Conservation (phyloP, 176 grass and related monocot species). For the Ananas comosus region DNA sequence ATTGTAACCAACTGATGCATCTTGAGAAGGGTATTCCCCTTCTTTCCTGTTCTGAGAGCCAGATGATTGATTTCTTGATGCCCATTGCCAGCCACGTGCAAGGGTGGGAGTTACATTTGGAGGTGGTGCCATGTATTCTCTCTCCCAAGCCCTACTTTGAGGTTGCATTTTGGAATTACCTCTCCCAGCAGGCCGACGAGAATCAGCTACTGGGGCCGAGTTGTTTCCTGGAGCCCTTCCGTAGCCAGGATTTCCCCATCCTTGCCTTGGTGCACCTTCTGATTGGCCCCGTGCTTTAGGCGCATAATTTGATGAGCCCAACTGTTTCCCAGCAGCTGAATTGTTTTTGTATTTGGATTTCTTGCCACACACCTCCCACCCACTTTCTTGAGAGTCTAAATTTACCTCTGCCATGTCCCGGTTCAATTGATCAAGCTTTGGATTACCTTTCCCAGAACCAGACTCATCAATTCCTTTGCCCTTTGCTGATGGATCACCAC, state of each 20-base stretch:
- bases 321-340: slow-evolving; percentile 25
- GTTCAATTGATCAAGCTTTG: slow-evolving; percentile 13
- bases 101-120: slow-evolving; percentile 37
- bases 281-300: slow-evolving; percentile 16
- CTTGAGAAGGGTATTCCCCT: slow-evolving; percentile 14
- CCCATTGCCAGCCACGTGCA: slow-evolving; percentile 51
- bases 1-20: slow-evolving; percentile 21
- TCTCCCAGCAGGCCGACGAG: slow-evolving; percentile 28
- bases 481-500: slow-evolving; percentile 4
- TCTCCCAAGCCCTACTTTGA: slow-evolving; percentile 27
- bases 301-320: slow-evolving; percentile 21
- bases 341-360: slow-evolving; percentile 44
- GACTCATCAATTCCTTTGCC: slow-evolving; percentile 12
- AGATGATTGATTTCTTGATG: slow-evolving; percentile 30
- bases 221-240: slow-evolving; percentile 30
- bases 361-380: slow-evolving; percentile 59
- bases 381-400: slow-evolving; percentile 27
- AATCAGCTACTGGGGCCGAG: slow-evolving; percentile 27
- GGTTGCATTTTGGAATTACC: slow-evolving; percentile 27
- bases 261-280: slow-evolving; percentile 25
- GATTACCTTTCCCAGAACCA: slow-evolving; percentile 12
- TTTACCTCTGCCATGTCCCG: slow-evolving; percentile 16
- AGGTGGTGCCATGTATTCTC: slow-evolving; percentile 25
- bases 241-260: slow-evolving; percentile 33
- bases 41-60: slow-evolving; percentile 35